Percentiles rank a stretch among this genome's conserved stretches.
Conservation (phyloP, 495 filamentous ascomycete genomes). For the Hyaloscypha hepaticicola region DNA sequence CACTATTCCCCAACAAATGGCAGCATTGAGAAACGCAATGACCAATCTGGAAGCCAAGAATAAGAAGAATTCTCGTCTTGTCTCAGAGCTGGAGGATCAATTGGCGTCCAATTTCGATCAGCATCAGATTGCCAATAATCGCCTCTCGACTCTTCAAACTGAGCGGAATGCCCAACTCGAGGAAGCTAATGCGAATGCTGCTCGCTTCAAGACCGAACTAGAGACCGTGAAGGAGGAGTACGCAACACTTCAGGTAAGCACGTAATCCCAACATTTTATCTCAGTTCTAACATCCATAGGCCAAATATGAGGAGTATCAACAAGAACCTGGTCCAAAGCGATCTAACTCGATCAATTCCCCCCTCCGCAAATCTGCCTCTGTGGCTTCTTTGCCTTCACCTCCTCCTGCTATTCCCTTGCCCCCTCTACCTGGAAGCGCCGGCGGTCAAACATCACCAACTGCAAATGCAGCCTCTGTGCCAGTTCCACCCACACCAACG, state of each 20-base stretch:
- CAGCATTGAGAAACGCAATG: conserved; percentile 72
- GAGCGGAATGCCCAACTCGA: conserved; percentile 63
- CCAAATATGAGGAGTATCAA: conserved; percentile 56
- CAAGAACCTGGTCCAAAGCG: conserved; percentile 54
- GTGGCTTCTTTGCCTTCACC: conserved; percentile 85
- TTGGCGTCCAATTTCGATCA: conserved; percentile 93
- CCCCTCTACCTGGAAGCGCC: conserved; percentile 69
- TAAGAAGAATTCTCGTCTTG: conserved; percentile 82
- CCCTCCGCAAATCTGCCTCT: conserved; percentile 83
- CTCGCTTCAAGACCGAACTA: conserved; percentile 49
- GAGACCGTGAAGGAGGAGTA: conserved; percentile 63
- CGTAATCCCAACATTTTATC: conserved; percentile 9
- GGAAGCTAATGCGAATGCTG: conserved; percentile 51
- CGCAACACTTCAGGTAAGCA: conserved; percentile 62
- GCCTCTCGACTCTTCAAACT: conserved; percentile 65
- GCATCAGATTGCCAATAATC: conserved; percentile 80
- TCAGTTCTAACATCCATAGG: conserved; percentile 46
- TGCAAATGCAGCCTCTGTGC: conserved; percentile 25
- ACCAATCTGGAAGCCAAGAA: conserved; percentile 59
- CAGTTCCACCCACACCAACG: conserved; percentile 42
- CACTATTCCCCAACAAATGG: conserved; percentile 65
- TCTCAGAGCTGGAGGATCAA: conserved; percentile 96
- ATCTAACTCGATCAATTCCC: conserved; percentile 58
- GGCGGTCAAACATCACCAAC: conserved; percentile 21
- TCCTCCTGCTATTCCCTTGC: conserved; percentile 87